Evolutionary conservation across 129 eudicot species (phyloP).

Genomic region (Chrysanthemum seticuspe): DNA sequence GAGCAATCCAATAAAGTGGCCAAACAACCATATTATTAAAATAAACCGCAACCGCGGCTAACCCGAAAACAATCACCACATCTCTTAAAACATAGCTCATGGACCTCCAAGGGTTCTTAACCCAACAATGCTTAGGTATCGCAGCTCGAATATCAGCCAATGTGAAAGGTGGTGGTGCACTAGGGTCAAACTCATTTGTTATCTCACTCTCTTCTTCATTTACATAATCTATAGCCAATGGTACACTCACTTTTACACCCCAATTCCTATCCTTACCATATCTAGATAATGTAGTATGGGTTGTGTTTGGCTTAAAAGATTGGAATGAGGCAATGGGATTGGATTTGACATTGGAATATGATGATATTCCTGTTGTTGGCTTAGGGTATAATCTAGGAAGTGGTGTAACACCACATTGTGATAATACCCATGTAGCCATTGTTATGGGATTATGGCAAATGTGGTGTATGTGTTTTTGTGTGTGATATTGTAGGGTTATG

Average conservation of each 20-base stretch:
- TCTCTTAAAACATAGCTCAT: constrained; percentile 84
- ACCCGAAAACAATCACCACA: constrained; percentile 72
- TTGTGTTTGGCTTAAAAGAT: constrained; percentile 23
- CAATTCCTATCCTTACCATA: constrained; percentile 34
- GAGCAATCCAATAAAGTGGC: constrained; percentile 99
- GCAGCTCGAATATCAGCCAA: constrained; percentile 69
- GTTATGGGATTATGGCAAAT: constrained; percentile 21
- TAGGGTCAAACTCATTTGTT: constrained; percentile 53
- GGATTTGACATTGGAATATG: constrained; percentile 15
- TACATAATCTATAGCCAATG: constrained; percentile 32
- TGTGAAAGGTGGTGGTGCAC: constrained; percentile 78
- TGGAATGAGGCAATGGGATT: constrained; percentile 17
- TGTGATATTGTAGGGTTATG: constrained; percentile 13
- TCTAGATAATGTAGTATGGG: constrained; percentile 22
- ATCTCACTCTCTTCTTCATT: constrained; percentile 34
- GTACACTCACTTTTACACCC: constrained; percentile 70
- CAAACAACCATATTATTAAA: constrained; percentile 80
- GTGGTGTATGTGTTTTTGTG: constrained; percentile 24
- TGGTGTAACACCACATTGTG: constrained; percentile 64
- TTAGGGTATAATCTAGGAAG: constrained; percentile 43
- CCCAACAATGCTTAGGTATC: constrained; percentile 92
- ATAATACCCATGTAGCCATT: constrained; percentile 73
- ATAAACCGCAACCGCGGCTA: constrained; percentile 74
- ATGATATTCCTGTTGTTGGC: constrained; percentile 43
- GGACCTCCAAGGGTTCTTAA: constrained; percentile 87